Conservation (phyloP, 1,284 basidiomycete species). For the Marasmius oreades region DNA sequence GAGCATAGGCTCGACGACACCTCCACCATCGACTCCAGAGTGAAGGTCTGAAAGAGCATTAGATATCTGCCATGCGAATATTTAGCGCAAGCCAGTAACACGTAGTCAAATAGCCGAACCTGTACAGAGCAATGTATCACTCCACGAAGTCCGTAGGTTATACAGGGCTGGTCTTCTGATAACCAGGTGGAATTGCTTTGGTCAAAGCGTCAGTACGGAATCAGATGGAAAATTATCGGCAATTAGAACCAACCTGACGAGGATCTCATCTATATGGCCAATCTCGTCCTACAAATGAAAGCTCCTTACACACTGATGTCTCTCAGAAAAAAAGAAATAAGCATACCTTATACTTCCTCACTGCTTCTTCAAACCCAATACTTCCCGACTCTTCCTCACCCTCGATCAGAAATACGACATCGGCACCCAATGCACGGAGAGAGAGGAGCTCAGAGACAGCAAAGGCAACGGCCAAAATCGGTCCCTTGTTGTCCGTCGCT, state of each 20-base stretch:
- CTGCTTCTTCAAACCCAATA: conserved; percentile 76
- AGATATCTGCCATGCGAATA: conserved; percentile 44
- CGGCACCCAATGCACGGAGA: conserved; percentile 73
- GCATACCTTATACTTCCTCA: conserved; percentile 70
- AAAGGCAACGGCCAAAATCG: conserved; percentile 87
- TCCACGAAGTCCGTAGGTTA: conserved; percentile 93
- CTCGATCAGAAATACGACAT: conserved; percentile 90
- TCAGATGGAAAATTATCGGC: not conserved
- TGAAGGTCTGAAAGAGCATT: conserved; percentile 75
- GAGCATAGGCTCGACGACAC: conserved; percentile 84
- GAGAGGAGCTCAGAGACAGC: conserved; percentile 82
- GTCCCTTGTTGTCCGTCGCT: conserved; percentile 90
- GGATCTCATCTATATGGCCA: conserved; percentile 81
- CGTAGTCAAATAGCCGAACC: conserved; percentile 33
- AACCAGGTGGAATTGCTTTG: conserved; percentile 95
- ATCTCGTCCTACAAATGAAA: conserved; percentile 56
- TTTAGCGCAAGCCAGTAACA: not conserved
- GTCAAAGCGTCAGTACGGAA: conserved; percentile 2
- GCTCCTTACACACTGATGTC: not conserved
- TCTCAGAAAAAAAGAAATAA: conserved; percentile 3
- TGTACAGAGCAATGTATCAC: conserved; percentile 83
- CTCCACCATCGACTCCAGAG: conserved; percentile 92
- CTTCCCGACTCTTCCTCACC: conserved; percentile 97
- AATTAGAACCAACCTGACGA: conserved; percentile 60
- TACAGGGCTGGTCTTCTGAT: conserved; percentile 89